Base-by-base conservation (phyloP, 805 yeast genomes). In the Lachancea sp. region DNA sequence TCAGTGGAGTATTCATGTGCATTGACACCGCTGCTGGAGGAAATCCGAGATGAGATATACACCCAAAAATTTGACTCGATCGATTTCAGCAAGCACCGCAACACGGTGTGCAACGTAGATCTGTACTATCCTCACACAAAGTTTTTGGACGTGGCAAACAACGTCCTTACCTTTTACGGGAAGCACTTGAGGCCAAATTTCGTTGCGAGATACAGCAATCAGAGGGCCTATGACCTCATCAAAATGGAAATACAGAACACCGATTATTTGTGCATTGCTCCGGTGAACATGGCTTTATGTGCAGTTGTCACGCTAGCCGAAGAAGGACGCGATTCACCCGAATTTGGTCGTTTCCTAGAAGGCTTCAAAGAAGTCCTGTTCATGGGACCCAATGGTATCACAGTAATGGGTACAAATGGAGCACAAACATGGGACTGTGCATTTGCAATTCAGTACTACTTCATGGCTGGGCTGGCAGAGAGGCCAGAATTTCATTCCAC, bases 381-480 rank as follows among this genome's bases (percentile, higher is more conserved):
- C 65, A 82, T 84, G 67, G 95, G 96, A 0, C 85, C 89, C 0
- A 85, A 84, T 59, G 99, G 99, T 3, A 74, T 93, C 80, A 78
- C 91, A 2, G 84, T 87, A 46, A 87, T 85, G 86, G 99, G 99
- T 2, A 93, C 99, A 0, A 93, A 93, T 63, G 99, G 99, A 19
- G 87, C 86, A 0, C 99, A 93, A 66, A 90, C 84, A 1, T 93
- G 99, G 99, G 99, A 93, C 64, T 81, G 82, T 22, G 90, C 97
- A 0, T 91, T 93, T 68, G 84, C 86, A 45, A 71, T 93, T 20
- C 99, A 93, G 60, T 86, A 87, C 57, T 75, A 79, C 50, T 81
- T 87, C 48, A 69, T 76, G 56, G 85, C 95, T 0, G 96, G 95
- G 0, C 65, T 90, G 30, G 90, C 86, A 2, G 83, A 80, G 25